phyloP scores from a whole-genome alignment of 306 rosid genomes.

The Castanospermum australe region DNA sequence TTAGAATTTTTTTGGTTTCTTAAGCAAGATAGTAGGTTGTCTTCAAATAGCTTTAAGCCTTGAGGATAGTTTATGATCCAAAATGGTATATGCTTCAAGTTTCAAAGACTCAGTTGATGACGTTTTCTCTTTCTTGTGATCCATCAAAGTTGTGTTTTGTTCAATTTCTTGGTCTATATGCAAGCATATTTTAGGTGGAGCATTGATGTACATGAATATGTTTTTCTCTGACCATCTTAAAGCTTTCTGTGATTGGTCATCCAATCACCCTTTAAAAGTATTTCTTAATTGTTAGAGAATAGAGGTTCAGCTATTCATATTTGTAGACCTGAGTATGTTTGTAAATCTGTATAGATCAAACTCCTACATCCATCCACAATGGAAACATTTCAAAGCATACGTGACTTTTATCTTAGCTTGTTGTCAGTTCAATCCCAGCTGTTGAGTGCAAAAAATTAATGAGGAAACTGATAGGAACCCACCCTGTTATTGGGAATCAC shows the following conservation, averaged over 20 bases:
- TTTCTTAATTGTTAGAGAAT: no score
- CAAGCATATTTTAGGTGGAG: neutral
- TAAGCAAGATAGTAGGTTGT: neutral
- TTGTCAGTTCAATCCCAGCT: neutral
- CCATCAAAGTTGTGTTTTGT: no score
- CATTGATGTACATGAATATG: no score
- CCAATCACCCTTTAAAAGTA: no score
- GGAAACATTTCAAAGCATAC: neutral
- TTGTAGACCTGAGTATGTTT: no score
- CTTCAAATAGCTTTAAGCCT: neutral
- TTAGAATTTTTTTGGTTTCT: neutral
- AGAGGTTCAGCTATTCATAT: no score
- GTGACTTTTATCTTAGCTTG: neutral
- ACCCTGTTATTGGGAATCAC: neutral
- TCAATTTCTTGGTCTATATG: no score
- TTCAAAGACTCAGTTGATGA: neutral
- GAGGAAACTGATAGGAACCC: no score
- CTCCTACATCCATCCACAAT: no score
- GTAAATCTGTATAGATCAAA: no score
- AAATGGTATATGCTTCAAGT: slow-evolving; percentile 3
- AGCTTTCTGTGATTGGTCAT: no score
- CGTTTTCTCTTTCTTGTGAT: neutral
- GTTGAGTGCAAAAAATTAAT: neutral
- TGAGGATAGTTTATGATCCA: neutral
- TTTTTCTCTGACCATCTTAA: no score